These are phyloP conservation scores for Lichtheimia corymbifera DNA, from an alignment of 371 early-diverging fungal species.

Conservation along the genomic window DNA sequence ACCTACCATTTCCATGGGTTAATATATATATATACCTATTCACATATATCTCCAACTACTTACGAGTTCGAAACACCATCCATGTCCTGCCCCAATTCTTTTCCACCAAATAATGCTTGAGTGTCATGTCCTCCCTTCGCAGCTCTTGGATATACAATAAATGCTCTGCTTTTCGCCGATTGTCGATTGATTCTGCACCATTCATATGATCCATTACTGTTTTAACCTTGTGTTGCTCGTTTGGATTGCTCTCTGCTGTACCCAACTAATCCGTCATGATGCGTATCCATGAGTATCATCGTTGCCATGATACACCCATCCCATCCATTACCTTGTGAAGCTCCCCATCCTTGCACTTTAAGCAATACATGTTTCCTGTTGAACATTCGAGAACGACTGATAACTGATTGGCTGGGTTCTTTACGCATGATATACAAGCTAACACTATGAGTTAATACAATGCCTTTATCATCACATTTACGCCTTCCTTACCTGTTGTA, in stretches of 20 bases:
- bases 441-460: not conserved
- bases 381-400: conserved; percentile 27
- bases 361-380: conserved; percentile 24
- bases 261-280: conserved; percentile 16
- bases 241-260: conserved; percentile 6
- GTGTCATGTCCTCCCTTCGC: conserved; percentile 44
- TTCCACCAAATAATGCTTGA: conserved; percentile 44
- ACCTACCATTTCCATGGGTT: conserved; percentile 14
- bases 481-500: not conserved
- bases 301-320: not conserved
- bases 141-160: conserved; percentile 43
- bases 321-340: conserved; percentile 19
- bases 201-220: conserved; percentile 20
- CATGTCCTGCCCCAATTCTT: conserved; percentile 47
- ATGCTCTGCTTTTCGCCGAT: conserved; percentile 47
- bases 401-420: conserved; percentile 4
- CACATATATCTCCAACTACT: conserved; percentile 6
- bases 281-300: not conserved
- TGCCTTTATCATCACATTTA: not conserved
- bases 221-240: conserved; percentile 22
- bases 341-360: conserved; percentile 14
- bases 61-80: conserved; percentile 53
- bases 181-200: conserved; percentile 28
- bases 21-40: not conserved
- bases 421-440: conserved; percentile 19